Conservation (phyloP, 768 basidiomycete genomes). For the Tremella mesenterica region DNA sequence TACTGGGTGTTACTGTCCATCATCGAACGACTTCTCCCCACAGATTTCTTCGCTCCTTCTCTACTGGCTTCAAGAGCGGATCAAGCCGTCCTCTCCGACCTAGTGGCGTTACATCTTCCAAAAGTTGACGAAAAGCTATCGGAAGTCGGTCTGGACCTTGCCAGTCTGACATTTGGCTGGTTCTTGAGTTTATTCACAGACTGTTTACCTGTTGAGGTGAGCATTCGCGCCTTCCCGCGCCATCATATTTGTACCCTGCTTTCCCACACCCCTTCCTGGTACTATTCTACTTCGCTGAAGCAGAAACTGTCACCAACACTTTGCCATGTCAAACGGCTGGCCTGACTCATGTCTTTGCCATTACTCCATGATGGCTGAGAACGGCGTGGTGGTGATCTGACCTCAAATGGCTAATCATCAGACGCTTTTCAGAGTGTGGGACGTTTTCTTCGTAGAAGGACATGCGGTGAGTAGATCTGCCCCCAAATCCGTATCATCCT, state of each 20-base stretch:
- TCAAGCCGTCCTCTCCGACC: slow-evolving; percentile 79
- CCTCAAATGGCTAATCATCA: too few species aligned
- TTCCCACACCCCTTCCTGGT: not conserved
- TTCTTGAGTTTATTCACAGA: slow-evolving; percentile 93
- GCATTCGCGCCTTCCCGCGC: slow-evolving; percentile 3
- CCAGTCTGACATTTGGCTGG: slow-evolving; percentile 97
- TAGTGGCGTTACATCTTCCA: slow-evolving; percentile 67
- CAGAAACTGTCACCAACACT: too few species aligned
- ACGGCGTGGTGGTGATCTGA: not conserved
- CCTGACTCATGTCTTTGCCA: not conserved
- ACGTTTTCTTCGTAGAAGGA: slow-evolving; percentile 87
- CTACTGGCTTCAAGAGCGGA: slow-evolving; percentile 88
- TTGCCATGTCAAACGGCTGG: not conserved
- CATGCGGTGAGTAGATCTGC: slow-evolving; percentile 57
- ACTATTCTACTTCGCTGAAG: not conserved
- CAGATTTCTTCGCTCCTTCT: slow-evolving; percentile 87
- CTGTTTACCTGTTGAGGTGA: slow-evolving; percentile 85
- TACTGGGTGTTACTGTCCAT: slow-evolving; percentile 90
- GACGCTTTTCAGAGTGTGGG: slow-evolving; percentile 95
- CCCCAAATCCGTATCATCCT: not conserved
- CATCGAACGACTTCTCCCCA: slow-evolving; percentile 77
- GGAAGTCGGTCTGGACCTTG: slow-evolving; percentile 76
- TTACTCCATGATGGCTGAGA: not conserved
- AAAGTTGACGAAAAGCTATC: slow-evolving; percentile 66
- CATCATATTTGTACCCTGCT: not conserved